Conservation (phyloP, 2,329 filamentous ascomycete species). For the Fusarium penzigii region DNA sequence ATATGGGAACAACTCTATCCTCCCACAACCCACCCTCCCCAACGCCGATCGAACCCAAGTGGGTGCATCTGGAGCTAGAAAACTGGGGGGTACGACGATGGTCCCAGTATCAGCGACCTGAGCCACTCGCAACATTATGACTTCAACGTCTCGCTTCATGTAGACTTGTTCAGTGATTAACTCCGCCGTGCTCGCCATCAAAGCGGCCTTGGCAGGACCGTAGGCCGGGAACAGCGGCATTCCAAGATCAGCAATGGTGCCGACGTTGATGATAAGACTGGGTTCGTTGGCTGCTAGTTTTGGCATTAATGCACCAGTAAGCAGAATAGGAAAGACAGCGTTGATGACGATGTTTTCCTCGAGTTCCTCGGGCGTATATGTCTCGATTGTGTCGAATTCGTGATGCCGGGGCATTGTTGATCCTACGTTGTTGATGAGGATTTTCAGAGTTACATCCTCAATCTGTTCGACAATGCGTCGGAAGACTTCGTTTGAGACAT, state of each 20-base stretch:
- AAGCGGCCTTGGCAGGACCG: slow-evolving; percentile 1
- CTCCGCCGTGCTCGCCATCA: background rate
- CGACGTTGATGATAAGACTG: slow-evolving; percentile 1
- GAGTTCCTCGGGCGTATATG: background rate
- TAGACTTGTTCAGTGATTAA: background rate
- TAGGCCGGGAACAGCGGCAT: slow-evolving; percentile 1
- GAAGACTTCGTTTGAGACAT: slow-evolving; percentile 30
- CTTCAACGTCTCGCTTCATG: slow-evolving; percentile 1
- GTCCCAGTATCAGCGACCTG: background rate
- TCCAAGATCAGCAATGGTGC: slow-evolving; percentile 1
- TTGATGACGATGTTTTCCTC: background rate
- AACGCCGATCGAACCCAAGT: slow-evolving; percentile 3
- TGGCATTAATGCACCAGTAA: background rate
- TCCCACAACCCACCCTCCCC: slow-evolving; percentile 2
- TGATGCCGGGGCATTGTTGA: slow-evolving; percentile 1
- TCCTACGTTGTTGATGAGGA: slow-evolving; percentile 38
- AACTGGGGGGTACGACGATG: background rate
- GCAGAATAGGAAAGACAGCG: background rate
- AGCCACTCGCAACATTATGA: background rate
- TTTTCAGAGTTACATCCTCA: slow-evolving; percentile 21
- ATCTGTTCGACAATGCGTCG: slow-evolving; percentile 18
- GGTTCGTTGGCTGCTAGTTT: background rate
- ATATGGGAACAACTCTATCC: too few relatives aligned
- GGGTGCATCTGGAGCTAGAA: background rate
- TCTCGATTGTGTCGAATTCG: slow-evolving; percentile 1